Evolutionary conservation across 495 filamentous ascomycete species (phyloP).

Genomic region (Penicillium cinerascens): DNA sequence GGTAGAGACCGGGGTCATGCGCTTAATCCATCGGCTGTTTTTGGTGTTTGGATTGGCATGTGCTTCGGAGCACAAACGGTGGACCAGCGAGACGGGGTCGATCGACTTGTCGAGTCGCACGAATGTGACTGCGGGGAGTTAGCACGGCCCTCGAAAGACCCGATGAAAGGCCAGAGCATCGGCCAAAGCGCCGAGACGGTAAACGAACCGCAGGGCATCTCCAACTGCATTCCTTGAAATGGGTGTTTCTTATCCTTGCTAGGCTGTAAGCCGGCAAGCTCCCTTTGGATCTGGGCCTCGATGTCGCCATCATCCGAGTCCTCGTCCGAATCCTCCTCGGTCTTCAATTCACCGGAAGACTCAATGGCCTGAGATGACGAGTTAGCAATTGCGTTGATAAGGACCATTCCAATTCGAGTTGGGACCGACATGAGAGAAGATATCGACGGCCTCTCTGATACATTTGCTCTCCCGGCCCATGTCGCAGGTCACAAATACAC

Average conservation of each 20-base stretch:
- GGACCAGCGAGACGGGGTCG: conserved; percentile 77
- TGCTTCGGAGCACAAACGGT: conserved; percentile 67
- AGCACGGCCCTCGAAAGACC: conserved; percentile 11
- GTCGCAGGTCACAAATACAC: conserved; percentile 88
- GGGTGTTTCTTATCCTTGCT: conserved; percentile 40
- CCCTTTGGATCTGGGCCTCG: conserved; percentile 75
- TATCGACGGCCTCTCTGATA: conserved; percentile 62
- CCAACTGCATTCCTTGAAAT: conserved; percentile 64
- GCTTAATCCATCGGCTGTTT: conserved; percentile 71
- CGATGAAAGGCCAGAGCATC: background rate
- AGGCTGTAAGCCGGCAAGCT: conserved; percentile 63
- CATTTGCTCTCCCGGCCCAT: conserved; percentile 76
- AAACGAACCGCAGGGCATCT: conserved; percentile 69
- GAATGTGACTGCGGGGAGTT: conserved; percentile 36
- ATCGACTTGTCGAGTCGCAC: conserved; percentile 57
- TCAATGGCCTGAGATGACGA: conserved; percentile 19
- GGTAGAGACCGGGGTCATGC: conserved; percentile 74
- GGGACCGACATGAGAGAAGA: conserved; percentile 70
- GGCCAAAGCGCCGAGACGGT: background rate
- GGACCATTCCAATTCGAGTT: background rate
- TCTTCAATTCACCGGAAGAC: conserved; percentile 7
- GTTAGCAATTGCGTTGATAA: conserved; percentile 2
- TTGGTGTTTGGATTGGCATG: conserved; percentile 48
- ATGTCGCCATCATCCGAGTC: conserved; percentile 63
- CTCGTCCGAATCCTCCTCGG: conserved; percentile 21